A percentile compares a stretch with the other conserved stretches of the same genome.
These are phyloP conservation scores for Leptomonas seymouri DNA, from an alignment of 208 protist genomes.

Conservation along the genomic window DNA sequence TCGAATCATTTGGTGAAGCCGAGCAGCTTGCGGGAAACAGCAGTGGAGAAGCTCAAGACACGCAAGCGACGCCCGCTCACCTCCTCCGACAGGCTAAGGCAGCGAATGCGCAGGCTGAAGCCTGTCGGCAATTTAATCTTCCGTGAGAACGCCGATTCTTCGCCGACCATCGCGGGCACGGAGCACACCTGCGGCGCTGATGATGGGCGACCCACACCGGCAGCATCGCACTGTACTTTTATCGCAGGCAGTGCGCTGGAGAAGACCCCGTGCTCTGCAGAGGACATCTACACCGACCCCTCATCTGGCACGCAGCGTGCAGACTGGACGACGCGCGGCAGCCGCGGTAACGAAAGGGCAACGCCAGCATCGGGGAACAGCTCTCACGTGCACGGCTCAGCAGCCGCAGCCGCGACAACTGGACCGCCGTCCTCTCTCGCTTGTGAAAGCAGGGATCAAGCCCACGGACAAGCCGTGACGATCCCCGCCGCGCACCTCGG, in stretches of 20 bases:
- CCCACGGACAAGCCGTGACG: neutral
- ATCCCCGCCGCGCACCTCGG: conserved; percentile 17
- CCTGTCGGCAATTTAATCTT: conserved; percentile 50
- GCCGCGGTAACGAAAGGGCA: neutral
- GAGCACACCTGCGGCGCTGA: neutral
- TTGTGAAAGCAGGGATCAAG: neutral
- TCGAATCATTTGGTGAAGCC: neutral
- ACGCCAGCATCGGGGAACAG: neutral
- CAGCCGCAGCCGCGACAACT: neutral
- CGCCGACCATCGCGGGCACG: neutral
- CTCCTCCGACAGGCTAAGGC: conserved; percentile 21
- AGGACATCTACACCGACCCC: conserved; percentile 6
- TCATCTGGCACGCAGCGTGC: conserved; percentile 1
- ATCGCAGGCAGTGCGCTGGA: neutral
- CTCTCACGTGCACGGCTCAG: neutral
- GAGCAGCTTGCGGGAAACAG: conserved; percentile 7
- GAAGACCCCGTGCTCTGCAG: neutral
- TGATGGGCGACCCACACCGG: neutral
- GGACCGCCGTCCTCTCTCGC: neutral
- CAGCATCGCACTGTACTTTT: neutral
- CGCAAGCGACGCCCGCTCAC: conserved; percentile 24
- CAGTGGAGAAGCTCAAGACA: conserved; percentile 15
- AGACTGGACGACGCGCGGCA: conserved; percentile 1
- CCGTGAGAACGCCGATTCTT: conserved; percentile 15
- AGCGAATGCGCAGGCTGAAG: conserved; percentile 40